Evolutionary conservation across 371 early-diverging fungal genomes (phyloP).

Genomic region (Mucor mucedo): DNA sequence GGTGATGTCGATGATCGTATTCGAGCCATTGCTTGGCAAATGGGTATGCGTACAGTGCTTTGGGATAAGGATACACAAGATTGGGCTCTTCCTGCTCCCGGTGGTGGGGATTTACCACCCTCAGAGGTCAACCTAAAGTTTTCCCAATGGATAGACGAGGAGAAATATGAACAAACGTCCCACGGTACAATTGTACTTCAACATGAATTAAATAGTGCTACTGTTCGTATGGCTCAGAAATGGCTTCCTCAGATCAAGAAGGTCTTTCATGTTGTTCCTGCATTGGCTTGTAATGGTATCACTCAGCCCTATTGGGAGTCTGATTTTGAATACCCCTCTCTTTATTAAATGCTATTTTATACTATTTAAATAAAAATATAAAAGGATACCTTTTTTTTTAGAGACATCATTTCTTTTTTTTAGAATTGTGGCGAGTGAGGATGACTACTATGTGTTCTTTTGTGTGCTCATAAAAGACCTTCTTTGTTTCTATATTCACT

Average conservation of each 20-base stretch:
- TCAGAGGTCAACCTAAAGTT: conserved; percentile 14
- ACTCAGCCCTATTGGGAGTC: conserved; percentile 52
- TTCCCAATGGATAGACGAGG: conserved; percentile 35
- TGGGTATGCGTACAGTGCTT: conserved; percentile 45
- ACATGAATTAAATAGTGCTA: conserved; percentile 52
- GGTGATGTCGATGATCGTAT: conserved; percentile 58
- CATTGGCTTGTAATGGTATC: conserved; percentile 45
- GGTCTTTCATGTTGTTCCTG: conserved; percentile 42
- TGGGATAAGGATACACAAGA: conserved; percentile 47
- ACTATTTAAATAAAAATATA: too few relatives aligned
- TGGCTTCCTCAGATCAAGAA: conserved; percentile 46
- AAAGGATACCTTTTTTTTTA: too few relatives aligned
- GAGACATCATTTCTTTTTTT: too few relatives aligned
- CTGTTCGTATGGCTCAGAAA: conserved; percentile 46
- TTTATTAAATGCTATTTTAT: background rate
- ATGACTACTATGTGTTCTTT: too few relatives aligned
- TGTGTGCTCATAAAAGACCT: too few relatives aligned
- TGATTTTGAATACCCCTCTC: conserved; percentile 34
- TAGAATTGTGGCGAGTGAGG: too few relatives aligned
- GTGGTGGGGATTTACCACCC: conserved; percentile 7
- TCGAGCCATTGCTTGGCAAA: conserved; percentile 51
- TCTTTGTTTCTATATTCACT: too few relatives aligned
- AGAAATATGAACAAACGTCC: conserved; percentile 28
- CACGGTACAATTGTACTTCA: conserved; percentile 51
- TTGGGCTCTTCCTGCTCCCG: conserved; percentile 33